Conservation (phyloP, 1,284 basidiomycete genomes). For the Tausonia pullulans region DNA sequence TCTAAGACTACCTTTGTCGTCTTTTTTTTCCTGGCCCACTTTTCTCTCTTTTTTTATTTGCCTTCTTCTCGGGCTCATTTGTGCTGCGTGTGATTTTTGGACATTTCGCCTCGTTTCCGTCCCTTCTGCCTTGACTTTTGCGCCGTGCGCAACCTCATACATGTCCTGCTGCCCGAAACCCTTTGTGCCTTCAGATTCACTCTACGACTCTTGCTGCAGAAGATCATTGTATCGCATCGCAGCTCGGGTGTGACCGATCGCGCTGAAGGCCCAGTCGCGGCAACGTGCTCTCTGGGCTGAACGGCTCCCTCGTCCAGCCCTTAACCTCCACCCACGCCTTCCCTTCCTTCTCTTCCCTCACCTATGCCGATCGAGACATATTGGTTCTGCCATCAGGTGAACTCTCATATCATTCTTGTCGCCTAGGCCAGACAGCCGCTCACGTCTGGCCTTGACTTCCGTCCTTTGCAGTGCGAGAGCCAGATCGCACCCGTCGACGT, state of each 20-base stretch:
- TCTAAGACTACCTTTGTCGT: too few relatives aligned
- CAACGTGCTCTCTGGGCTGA: not conserved
- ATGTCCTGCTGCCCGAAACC: not conserved
- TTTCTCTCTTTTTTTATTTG: not conserved
- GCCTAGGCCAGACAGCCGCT: not conserved
- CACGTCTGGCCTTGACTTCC: not conserved
- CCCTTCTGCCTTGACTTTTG: not conserved
- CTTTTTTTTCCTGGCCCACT: not conserved
- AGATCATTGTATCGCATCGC: not conserved
- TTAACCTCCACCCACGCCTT: not conserved
- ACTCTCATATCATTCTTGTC: not conserved
- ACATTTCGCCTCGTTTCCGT: not conserved
- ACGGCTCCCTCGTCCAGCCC: not conserved
- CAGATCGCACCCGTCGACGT: not conserved
- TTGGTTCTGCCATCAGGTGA: constrained; percentile 9
- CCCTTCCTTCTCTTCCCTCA: not conserved
- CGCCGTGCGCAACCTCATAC: constrained; percentile 1
- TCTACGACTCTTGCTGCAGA: not conserved
- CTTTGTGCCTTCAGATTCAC: not conserved
- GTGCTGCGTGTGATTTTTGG: too few relatives aligned
- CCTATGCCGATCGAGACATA: not conserved
- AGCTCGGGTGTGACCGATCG: not conserved
- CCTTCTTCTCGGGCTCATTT: not conserved
- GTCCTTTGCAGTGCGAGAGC: not conserved
- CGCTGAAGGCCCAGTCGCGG: not conserved